A percentile compares a stretch with the other conserved stretches of the same genome.
phyloP scores from a whole-genome alignment of 2,329 filamentous ascomycete genomes.

The Fusarium virguliforme region DNA sequence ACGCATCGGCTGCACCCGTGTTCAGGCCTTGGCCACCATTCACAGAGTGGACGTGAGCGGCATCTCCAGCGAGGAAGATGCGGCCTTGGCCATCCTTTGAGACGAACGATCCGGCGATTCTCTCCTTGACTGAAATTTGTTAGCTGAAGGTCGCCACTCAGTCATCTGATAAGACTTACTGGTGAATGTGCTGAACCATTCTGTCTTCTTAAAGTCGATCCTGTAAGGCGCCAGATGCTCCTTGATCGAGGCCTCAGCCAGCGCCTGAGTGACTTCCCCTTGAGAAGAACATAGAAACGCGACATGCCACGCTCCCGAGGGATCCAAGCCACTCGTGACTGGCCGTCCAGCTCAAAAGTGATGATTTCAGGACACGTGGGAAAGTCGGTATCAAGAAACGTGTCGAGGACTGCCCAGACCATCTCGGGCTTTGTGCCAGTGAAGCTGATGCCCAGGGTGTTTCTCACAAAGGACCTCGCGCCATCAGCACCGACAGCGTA shows the following conservation, averaged over 20 bases:
- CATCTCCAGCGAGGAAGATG: conserved; percentile 70
- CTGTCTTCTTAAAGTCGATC: conserved; percentile 61
- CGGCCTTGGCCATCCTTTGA: conserved; percentile 60
- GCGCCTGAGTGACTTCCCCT: conserved; percentile 61
- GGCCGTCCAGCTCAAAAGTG: conserved; percentile 63
- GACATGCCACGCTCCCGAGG: conserved; percentile 64
- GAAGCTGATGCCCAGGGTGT: conserved; percentile 58
- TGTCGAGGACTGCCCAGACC: conserved; percentile 66
- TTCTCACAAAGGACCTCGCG: conserved; percentile 65
- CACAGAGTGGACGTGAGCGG: conserved; percentile 70
- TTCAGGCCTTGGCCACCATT: conserved; percentile 73
- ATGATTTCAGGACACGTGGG: conserved; percentile 64
- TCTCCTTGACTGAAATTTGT: conserved; percentile 57
- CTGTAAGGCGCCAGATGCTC: conserved; percentile 62
- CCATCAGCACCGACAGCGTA: conserved; percentile 70
- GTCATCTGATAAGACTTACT: conserved; percentile 50
- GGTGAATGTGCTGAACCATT: conserved; percentile 68
- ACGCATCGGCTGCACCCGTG: conserved; percentile 71
- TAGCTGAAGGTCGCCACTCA: neutral
- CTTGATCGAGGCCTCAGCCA: conserved; percentile 61
- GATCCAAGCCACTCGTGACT: conserved; percentile 66
- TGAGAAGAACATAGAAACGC: conserved; percentile 64
- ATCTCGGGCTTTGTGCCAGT: conserved; percentile 66
- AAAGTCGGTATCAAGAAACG: conserved; percentile 66
- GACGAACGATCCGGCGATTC: conserved; percentile 59